Evolutionary conservation across 371 early-diverging fungal species (phyloP), one percentile per base, ranked within the genome.

Genomic region (Mortierella polycephala): DNA sequence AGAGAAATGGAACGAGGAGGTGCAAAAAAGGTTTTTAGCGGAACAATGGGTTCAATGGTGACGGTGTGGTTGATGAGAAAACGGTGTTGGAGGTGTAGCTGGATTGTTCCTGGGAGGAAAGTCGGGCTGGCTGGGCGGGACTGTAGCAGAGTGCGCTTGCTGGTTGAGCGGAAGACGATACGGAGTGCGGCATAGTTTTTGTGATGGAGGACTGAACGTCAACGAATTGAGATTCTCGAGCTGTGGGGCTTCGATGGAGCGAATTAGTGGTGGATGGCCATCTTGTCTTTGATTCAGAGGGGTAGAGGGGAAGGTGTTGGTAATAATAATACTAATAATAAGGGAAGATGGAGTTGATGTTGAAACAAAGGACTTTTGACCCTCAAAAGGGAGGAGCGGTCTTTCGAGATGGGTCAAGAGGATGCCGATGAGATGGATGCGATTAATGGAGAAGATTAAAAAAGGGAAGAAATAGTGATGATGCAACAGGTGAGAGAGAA

Each of bases 61-160:
- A 56, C 30, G 46, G 18, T 41, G 62, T 30, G 62, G 57, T 23
- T 14, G 54, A 37, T 11, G 62, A 14, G n/a, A 51, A 18, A 20
- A 44, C 46, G 18, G 62, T 37, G 39, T 54, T 50, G 40, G 39
- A 23, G 21, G 60, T 23, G 45, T 13, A 20, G 39, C 56, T 30
- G 44, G 23, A 9, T 56, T 52, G 62, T 63, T 57, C 54, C 62
- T 60, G 57, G 18, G 46, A n/a, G 64, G 42, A 56, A 57, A 52
- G 71, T 66, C 55, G 60, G 56, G 59, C 44, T 59, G 54, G 56
- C 14, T 40, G 52, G 51, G 59, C 18, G 42, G 40, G 53, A 63
- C 65, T 64, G 51, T 54, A 67, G 67, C 60, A 70, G 67, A 46
- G 60, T 45, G 54, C 54, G 61, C 64, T 65, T 70, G 71, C 71